Base-by-base conservation (phyloP, 1,139 yeast species). In the Taphrina sp. region DNA sequence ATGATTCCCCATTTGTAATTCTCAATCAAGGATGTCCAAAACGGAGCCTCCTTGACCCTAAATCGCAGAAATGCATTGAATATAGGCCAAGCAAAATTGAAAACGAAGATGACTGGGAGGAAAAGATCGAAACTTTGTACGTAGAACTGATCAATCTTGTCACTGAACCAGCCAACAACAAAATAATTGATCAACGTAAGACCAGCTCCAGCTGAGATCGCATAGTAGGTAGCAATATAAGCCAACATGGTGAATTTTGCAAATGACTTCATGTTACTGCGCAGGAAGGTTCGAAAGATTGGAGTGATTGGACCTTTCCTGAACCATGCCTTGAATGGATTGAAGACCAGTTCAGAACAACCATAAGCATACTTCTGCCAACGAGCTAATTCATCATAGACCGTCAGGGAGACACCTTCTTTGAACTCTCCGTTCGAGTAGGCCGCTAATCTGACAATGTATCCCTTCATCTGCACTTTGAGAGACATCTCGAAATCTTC, bases 311-410 rank as follows among this genome's bases (percentile, higher is more conserved):
- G 41, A 5, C 59, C 58, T 8, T 45, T 38, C 12, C 23, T 17
- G 31, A 46, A 16, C 61, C 61, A 59, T 34, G 47, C 28, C 26
- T 41, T 45, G 36, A 51, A 19, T 3, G 61, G 61, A 26, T 49
- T 23, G 46, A 59, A 59, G 42, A 58, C 49, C 29, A 58, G 42
- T 51, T 58, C 61, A 29, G 56, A 51, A 28, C 61, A 58, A 10
- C 61, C 61, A 28, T 59, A 58, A 22, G 61, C 61, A 23, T 58
- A 58, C 34, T 58, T 59, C 37, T 58, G 52, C 61, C 61, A 59
- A 20, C 61, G 56, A 23, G 60, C 56, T 14, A 59, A 41, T 42
- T 59, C 61, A 41, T 59, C 61, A 35, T 59, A 56, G 7, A 59
- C 59, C 8, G 61, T 59, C 24, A 59, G 39, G 17, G 61, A 59